Base-by-base conservation (phyloP, 2,329 filamentous ascomycete genomes). In the Neofusicoccum laricinum region DNA sequence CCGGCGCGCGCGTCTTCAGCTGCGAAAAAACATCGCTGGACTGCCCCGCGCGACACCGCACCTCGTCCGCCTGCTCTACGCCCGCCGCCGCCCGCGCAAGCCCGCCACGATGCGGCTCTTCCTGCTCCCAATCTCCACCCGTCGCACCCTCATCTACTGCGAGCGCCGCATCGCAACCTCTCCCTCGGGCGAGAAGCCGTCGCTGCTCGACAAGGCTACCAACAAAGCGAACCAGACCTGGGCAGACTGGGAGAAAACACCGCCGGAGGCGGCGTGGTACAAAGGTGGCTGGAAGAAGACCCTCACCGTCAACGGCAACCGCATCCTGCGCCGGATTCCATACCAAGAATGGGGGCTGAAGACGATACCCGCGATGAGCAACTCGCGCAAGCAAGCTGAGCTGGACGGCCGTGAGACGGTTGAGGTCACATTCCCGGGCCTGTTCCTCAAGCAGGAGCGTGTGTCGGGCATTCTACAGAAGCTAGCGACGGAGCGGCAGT, bases 291-390 rank as follows among this genome's bases (percentile, higher is more conserved):
- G 95, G 95, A 92, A 97, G 82, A 92, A 90, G 74, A 87, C 87
- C 70, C 84, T 97, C 19, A 94, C 95, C 61, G 84, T 85, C 65
- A 96, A 94, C 77, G 95, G 95, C 64, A 97, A 99, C 79, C 82
- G 87, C 55, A 87, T 92, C 15, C 86, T 99, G 66, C 88, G 91
- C 71, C 87, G 92, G 67, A 96, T 99, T 71, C 91, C 95, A 2
- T 97, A 91, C 76, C 91, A 98, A 79, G 95, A 99, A 88, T 99
- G 95, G 95, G 93, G 92, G 0, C 84, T 99, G 69, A 98, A 98
- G 80, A 96, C 92, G 40, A 89, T 99, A 61, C 95, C 95, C 49
- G 89, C 93, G 21, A 82, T 96, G 69, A 92, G 88, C 46, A 81
- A 86, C 64, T 85, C 86, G 69, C 84, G 88, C 65, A 84, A 86